Percentiles rank a stretch among this genome's conserved stretches.
Conservation (phyloP, 2,329 filamentous ascomycete species). For the Calcarisporium arbuscula region DNA sequence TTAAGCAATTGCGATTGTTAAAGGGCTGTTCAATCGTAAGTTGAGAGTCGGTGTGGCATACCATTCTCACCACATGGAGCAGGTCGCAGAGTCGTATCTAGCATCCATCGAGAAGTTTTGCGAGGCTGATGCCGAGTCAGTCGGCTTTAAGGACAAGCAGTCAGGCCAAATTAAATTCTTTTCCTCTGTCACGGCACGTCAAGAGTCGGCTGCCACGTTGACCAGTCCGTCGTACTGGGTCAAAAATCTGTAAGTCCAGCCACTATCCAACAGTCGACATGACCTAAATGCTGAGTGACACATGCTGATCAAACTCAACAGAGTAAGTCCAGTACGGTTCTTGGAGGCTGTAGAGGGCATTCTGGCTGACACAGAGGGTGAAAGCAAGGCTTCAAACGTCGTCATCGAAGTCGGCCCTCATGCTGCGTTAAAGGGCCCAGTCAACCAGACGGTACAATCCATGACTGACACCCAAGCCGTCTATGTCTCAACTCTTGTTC, state of each 20-base stretch:
- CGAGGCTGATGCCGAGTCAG: background rate
- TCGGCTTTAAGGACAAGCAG: background rate
- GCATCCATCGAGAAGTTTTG: constrained; percentile 5
- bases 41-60: constrained; percentile 28
- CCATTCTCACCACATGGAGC: constrained; percentile 15
- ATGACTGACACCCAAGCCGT: background rate
- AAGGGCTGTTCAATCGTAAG: constrained; percentile 22
- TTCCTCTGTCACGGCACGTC: constrained; percentile 3
- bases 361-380: background rate
- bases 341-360: constrained; percentile 7
- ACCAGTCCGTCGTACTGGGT: constrained; percentile 14
- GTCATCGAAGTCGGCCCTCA: constrained; percentile 40
- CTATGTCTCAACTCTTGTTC: background rate
- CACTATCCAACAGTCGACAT: background rate
- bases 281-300: background rate
- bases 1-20: constrained; percentile 15
- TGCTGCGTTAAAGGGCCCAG: constrained; percentile 35
- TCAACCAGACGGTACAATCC: constrained; percentile 31
- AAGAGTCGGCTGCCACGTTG: background rate
- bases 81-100: constrained; percentile 7
- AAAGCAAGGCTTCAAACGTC: background rate
- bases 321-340: constrained; percentile 19
- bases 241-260: constrained; percentile 11
- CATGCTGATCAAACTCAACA: background rate
- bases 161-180: constrained; percentile 4